phyloP scores from a whole-genome alignment of 2,329 filamentous ascomycete genomes.

The Paecilomyces niveus region DNA sequence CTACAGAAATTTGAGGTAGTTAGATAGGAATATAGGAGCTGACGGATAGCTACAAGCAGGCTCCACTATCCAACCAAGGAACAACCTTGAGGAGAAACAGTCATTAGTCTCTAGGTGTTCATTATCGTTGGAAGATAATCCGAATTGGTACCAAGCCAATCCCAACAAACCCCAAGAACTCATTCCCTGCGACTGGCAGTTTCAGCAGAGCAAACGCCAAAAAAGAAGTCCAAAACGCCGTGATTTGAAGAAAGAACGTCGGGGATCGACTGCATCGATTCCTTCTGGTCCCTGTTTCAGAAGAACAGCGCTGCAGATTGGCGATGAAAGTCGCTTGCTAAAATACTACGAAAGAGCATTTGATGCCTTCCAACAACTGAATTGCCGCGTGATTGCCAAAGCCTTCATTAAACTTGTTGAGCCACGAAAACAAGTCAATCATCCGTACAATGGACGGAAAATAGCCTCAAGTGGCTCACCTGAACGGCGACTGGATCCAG shows the following conservation, averaged over 20 bases:
- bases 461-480: slow-evolving; percentile 12
- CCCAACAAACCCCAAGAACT: slow-evolving; percentile 1
- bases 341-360: slow-evolving; percentile 34
- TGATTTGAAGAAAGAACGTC: not conserved
- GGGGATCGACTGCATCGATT: slow-evolving; percentile 20
- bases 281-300: slow-evolving; percentile 23
- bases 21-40: not conserved
- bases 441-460: slow-evolving; percentile 38
- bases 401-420: slow-evolving; percentile 37
- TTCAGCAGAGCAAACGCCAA: slow-evolving; percentile 8
- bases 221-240: slow-evolving; percentile 5
- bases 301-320: slow-evolving; percentile 11
- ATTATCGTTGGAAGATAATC: slow-evolving; percentile 2
- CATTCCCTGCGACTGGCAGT: slow-evolving; percentile 9
- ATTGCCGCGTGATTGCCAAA: slow-evolving; percentile 35
- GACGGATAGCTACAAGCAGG: not conserved
- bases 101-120: slow-evolving; percentile 7
- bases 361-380: slow-evolving; percentile 34
- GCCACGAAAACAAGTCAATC: slow-evolving; percentile 37
- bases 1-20: not conserved
- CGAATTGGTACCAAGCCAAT: slow-evolving; percentile 17
- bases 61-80: not conserved
- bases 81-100: not conserved
- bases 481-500: slow-evolving; percentile 25
- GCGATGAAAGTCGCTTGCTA: slow-evolving; percentile 17